phyloP scores from a whole-genome alignment of 352 stramenopile species.

The Phytophthora boehmeriae region DNA sequence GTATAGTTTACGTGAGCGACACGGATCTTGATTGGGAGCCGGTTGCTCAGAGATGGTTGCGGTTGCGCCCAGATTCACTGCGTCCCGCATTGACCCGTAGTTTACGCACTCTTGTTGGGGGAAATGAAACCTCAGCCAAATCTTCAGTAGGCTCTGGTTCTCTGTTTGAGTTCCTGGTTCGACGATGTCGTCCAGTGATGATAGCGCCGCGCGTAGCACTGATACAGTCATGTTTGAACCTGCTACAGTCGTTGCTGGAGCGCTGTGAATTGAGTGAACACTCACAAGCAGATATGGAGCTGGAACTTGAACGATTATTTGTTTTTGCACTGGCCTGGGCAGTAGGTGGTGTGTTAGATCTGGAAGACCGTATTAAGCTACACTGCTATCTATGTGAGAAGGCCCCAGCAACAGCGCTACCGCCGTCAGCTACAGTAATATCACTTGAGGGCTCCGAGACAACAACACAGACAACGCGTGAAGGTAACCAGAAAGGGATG shows the following conservation, averaged over 20 bases:
- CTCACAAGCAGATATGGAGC: conserved; percentile 40
- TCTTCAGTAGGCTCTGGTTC: conserved; percentile 37
- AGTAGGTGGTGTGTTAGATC: conserved; percentile 83
- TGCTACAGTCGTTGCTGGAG: conserved; percentile 63
- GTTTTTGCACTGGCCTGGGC: conserved; percentile 86
- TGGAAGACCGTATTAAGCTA: conserved; percentile 76
- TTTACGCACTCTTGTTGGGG: conserved; percentile 61
- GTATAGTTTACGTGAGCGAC: conserved; percentile 92
- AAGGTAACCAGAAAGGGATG: conserved; percentile 4
- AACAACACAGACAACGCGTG: not conserved
- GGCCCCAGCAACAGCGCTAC: conserved; percentile 30
- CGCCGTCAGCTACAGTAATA: conserved; percentile 11
- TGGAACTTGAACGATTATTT: conserved; percentile 88
- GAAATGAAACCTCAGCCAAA: conserved; percentile 5
- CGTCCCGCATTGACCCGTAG: conserved; percentile 49
- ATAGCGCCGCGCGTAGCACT: conserved; percentile 67
- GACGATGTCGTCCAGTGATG: conserved; percentile 75
- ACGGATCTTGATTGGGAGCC: conserved; percentile 80
- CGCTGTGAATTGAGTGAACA: conserved; percentile 67
- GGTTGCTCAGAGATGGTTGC: conserved; percentile 68
- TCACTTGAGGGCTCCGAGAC: not conserved
- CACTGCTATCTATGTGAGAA: conserved; percentile 71
- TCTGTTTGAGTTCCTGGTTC: conserved; percentile 77
- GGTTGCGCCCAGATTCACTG: conserved; percentile 51
- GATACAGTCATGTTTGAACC: conserved; percentile 75